phyloP scores from a whole-genome alignment of 2,329 filamentous ascomycete genomes.

The Claviceps sp. region DNA sequence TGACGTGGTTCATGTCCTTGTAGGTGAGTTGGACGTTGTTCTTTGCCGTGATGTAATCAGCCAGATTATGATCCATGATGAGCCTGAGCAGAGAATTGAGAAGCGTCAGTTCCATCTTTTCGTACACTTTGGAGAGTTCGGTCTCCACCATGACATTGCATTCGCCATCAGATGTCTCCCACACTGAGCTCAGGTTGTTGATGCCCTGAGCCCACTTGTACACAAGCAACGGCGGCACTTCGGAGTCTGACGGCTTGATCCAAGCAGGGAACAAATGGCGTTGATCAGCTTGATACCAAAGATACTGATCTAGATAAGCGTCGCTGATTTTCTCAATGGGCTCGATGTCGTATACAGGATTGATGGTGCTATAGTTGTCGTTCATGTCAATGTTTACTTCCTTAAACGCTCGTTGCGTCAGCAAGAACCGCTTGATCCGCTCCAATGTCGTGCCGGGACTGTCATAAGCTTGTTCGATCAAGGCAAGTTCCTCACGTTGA shows the following conservation, averaged over 20 bases:
- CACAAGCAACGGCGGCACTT: slow-evolving; percentile 83
- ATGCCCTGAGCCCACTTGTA: slow-evolving; percentile 99
- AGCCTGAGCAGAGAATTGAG: slow-evolving; percentile 84
- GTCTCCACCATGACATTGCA: slow-evolving; percentile 99
- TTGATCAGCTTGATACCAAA: slow-evolving; percentile 98
- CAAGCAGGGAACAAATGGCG: slow-evolving; percentile 92
- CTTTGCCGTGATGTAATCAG: slow-evolving; percentile 97
- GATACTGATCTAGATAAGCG: slow-evolving; percentile 93
- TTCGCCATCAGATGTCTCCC: slow-evolving; percentile 86
- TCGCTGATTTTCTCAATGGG: slow-evolving; percentile 99
- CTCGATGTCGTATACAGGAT: slow-evolving; percentile 97
- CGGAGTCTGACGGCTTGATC: slow-evolving; percentile 98
- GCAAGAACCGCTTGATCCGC: slow-evolving; percentile 90
- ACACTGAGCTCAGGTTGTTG: slow-evolving; percentile 92
- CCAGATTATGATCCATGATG: slow-evolving; percentile 99
- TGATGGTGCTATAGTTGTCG: slow-evolving; percentile 98
- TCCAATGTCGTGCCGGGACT: slow-evolving; percentile 92
- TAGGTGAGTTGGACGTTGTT: slow-evolving; percentile 99
- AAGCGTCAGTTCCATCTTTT: slow-evolving; percentile 95
- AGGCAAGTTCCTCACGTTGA: slow-evolving; percentile 86
- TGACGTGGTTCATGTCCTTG: slow-evolving; percentile 99
- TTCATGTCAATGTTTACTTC: slow-evolving; percentile 99
- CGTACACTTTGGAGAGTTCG: slow-evolving; percentile 95
- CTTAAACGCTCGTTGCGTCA: slow-evolving; percentile 97
- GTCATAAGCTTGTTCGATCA: slow-evolving; percentile 97